These are phyloP conservation scores for Astrephomene gubernaculifera DNA, from an alignment of 139 green algal species.

Conservation along the genomic window DNA sequence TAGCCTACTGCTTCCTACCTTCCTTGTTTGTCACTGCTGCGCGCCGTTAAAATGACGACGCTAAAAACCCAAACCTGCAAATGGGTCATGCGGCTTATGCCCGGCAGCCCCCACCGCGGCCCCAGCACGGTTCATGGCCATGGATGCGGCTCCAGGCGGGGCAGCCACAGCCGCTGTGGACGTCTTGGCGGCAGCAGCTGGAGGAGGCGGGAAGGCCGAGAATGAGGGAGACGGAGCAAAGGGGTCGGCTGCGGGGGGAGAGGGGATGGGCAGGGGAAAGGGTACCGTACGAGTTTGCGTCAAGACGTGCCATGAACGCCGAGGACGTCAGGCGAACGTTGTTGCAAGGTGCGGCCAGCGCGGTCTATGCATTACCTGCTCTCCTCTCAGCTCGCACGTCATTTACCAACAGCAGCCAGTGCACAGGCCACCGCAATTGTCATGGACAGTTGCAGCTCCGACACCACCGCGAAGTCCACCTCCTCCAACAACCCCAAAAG, in stretches of 20 bases:
- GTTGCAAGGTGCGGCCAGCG: not conserved
- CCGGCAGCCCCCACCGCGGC: slow-evolving; percentile 27
- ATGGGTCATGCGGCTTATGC: slow-evolving; percentile 57
- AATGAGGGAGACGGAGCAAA: slow-evolving; percentile 23
- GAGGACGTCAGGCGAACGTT: not conserved
- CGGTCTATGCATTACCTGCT: not conserved
- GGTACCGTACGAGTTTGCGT: not conserved
- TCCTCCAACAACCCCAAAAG: no score
- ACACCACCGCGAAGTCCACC: not conserved
- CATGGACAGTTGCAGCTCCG: not conserved
- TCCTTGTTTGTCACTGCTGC: not conserved
- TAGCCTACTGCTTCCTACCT: not conserved
- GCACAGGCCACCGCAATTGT: not conserved
- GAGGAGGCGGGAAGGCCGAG: not conserved
- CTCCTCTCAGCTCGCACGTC: not conserved
- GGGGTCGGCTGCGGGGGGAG: not conserved
- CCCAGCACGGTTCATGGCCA: slow-evolving; percentile 28
- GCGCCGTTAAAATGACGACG: not conserved
- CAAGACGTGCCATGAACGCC: not conserved
- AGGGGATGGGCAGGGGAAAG: not conserved
- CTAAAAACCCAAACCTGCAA: slow-evolving; percentile 61
- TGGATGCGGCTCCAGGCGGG: not conserved
- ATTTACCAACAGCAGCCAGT: not conserved
- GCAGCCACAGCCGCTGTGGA: not conserved
- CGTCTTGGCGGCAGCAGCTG: not conserved